These are phyloP conservation scores for Pleurotus cornucopiae DNA, from an alignment of 768 basidiomycete species.

Conservation along the genomic window DNA sequence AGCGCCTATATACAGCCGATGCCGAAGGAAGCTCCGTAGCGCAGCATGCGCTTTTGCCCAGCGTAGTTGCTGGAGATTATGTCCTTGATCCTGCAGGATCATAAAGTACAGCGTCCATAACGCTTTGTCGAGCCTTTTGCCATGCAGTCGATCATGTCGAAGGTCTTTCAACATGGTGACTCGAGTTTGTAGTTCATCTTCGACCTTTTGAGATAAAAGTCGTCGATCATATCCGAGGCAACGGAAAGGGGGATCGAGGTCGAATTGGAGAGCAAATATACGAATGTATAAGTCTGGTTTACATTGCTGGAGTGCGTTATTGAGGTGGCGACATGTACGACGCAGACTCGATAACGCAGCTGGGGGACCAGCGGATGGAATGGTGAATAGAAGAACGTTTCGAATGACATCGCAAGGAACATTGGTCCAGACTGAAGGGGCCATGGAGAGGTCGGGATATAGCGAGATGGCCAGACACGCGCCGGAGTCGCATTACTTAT, in stretches of 20 bases:
- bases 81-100: slow-evolving; percentile 49
- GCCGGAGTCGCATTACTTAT: slow-evolving; percentile 2
- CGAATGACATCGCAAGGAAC: slow-evolving; percentile 30
- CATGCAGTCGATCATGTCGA: slow-evolving; percentile 29
- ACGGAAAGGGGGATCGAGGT: slow-evolving; percentile 34
- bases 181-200: slow-evolving; percentile 43
- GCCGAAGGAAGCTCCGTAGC: slow-evolving; percentile 33
- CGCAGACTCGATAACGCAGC: slow-evolving; percentile 24
- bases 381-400: slow-evolving; percentile 27
- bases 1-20: slow-evolving; percentile 32
- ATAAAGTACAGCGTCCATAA: slow-evolving; percentile 54
- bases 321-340: slow-evolving; percentile 28
- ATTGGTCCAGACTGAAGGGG: slow-evolving; percentile 16
- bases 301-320: slow-evolving; percentile 19
- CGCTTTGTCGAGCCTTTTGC: slow-evolving; percentile 34
- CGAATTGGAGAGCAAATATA: slow-evolving; percentile 46
- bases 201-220: slow-evolving; percentile 24
- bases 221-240: slow-evolving; percentile 26
- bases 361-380: slow-evolving; percentile 28
- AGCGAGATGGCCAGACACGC: no score
- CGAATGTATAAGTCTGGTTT: slow-evolving; percentile 29
- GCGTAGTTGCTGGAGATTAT: slow-evolving; percentile 42
- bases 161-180: slow-evolving; percentile 41
- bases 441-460: no score
- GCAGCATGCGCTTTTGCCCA: slow-evolving; percentile 39